Evolutionary conservation across 192 early-diverging fungal species (phyloP).

Genomic region (Chytriomyces sp.): DNA sequence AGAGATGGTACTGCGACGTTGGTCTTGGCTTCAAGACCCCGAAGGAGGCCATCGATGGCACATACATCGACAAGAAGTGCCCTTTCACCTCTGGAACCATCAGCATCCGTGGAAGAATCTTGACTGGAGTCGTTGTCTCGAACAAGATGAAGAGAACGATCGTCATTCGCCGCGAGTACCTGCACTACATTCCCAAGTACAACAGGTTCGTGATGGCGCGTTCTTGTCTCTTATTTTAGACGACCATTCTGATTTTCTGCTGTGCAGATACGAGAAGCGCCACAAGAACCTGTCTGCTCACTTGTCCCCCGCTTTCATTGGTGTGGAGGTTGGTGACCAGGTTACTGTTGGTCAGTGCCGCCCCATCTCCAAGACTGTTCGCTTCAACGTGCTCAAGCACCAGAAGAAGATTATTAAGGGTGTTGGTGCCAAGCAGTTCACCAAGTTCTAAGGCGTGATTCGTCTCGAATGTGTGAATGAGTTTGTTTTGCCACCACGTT

Average conservation of each 20-base stretch:
- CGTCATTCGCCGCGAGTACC: slow-evolving; percentile 97
- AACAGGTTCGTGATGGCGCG: slow-evolving; percentile 61
- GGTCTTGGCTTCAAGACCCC: slow-evolving; percentile 99
- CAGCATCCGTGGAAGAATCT: slow-evolving; percentile 97
- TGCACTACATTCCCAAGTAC: slow-evolving; percentile 99
- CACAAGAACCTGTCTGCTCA: slow-evolving; percentile 99
- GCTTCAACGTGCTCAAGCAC: slow-evolving; percentile 99
- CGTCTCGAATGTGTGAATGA: too few relatives aligned
- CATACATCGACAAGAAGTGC: slow-evolving; percentile 99
- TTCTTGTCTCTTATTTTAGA: neutral
- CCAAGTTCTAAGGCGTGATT: slow-evolving; percentile 96
- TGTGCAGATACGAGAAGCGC: slow-evolving; percentile 90
- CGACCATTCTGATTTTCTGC: neutral
- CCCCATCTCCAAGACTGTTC: slow-evolving; percentile 99
- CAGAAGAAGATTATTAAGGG: slow-evolving; percentile 78
- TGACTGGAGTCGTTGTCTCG: slow-evolving; percentile 88
- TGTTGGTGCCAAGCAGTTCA: slow-evolving; percentile 77
- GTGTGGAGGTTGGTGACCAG: slow-evolving; percentile 82
- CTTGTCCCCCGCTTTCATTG: slow-evolving; percentile 91
- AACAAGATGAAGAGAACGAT: slow-evolving; percentile 99
- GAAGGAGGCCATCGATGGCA: slow-evolving; percentile 93
- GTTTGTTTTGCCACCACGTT: too few relatives aligned
- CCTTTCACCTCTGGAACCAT: slow-evolving; percentile 93
- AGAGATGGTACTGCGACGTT: slow-evolving; percentile 98
- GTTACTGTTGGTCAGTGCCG: slow-evolving; percentile 99